Conservation (phyloP, 208 protist genomes). For the Angomonas deanei region DNA sequence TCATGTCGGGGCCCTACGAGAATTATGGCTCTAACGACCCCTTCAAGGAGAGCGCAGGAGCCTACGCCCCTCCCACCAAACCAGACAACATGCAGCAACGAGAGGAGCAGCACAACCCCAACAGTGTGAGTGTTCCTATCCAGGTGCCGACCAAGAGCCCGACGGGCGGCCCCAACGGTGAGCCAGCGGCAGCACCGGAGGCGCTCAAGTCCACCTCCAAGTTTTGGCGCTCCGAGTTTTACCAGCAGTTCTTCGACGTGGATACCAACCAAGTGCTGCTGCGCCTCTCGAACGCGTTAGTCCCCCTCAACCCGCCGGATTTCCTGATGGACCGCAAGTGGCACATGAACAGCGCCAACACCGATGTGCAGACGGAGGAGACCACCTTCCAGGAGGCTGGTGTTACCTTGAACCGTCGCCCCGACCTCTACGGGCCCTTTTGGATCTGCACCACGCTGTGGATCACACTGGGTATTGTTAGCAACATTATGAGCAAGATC, state of each 20-base stretch:
- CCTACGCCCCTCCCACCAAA: background rate
- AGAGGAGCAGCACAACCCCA: background rate
- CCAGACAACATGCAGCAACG: background rate
- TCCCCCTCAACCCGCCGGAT: conserved; percentile 70
- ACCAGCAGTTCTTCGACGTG: conserved; percentile 90
- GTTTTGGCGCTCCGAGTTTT: conserved; percentile 83
- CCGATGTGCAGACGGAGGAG: conserved; percentile 5
- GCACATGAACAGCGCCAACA: conserved; percentile 24
- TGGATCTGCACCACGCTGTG: conserved; percentile 90
- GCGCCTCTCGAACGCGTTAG: conserved; percentile 62
- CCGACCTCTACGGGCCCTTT: conserved; percentile 89
- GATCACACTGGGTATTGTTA: conserved; percentile 80
- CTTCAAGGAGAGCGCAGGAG: conserved; percentile 37
- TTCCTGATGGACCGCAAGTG: conserved; percentile 80
- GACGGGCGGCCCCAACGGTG: too few relatives aligned
- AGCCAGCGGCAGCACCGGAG: too few relatives aligned
- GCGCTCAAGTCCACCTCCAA: conserved; percentile 28
- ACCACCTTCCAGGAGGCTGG: conserved; percentile 33
- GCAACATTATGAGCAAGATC: conserved; percentile 73
- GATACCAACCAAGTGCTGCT: conserved; percentile 73
- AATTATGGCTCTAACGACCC: conserved; percentile 27
- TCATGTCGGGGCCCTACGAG: conserved; percentile 67
- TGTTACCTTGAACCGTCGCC: conserved; percentile 40
- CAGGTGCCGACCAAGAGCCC: too few relatives aligned
- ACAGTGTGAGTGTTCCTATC: too few relatives aligned